Evolutionary conservation across 768 basidiomycete genomes (phyloP), one percentile per base, ranked within the genome.

Genomic region (Chiua virens): DNA sequence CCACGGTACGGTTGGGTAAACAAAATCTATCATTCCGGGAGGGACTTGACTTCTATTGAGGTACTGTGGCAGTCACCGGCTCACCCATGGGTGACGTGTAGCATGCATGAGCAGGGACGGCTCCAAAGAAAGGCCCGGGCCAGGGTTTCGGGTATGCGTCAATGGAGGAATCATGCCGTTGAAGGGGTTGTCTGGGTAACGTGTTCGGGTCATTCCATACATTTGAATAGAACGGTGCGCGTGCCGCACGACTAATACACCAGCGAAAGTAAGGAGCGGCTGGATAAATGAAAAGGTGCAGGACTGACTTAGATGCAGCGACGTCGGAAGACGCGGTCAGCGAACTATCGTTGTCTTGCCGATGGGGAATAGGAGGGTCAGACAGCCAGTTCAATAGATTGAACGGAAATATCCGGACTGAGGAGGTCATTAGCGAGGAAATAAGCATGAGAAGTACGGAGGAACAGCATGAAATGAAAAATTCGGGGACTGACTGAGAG

Each of bases 221-320:
- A 20, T 18, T 15, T 7, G 10, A 25, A 5, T 32, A 38, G n/a
- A 1, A 17, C 28, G 38, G 32, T 20, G 42, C 14, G 42, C 6
- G 14, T 10, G 27, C 4, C 21, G n/a, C 30, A 27, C 25, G 18
- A 22, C 15, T 20, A 21, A 38, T 14, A 35, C 40, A 34, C n/a
- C 63, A 66, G 32, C 34, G 23, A 42, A n/a, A 44, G 28, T 9
- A 40, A 41, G 7, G 2, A 45, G 23, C 22, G 36, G 49, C 4
- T 45, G 22, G 36, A 49, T n/a, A 45, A 37, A 39, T 1, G 4
- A 23, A 47, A 13, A 7, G 21, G 35, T 17, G 20, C 2, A 14
- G 18, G 38, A 56, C 63, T 46, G 27, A 67, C 63, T 45, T 51
- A 23, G 49, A 25, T 43, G 27, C 51, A 23, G 49, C 34, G 45